Evolutionary conservation across 495 filamentous ascomycete genomes (phyloP).

Genomic region (Xylaria venustula): DNA sequence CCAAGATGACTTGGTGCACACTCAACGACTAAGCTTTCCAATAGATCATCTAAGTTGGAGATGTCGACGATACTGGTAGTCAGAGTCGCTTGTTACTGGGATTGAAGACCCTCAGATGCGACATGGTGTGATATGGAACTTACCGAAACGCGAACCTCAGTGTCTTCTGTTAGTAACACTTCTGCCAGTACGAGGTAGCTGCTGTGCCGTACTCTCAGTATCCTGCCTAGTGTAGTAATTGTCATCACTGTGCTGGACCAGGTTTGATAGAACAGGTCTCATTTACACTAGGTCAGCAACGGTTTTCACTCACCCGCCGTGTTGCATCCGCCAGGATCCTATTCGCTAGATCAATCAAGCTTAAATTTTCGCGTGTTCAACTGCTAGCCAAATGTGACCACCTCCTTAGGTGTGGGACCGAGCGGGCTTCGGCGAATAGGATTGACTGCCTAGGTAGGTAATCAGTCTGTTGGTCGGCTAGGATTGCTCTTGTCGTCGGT

Average conservation of each 20-base stretch:
- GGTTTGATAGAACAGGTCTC: neutral
- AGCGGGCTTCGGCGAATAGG: neutral
- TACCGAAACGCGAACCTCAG: conserved; percentile 2
- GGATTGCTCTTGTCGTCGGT: neutral
- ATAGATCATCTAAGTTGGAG: neutral
- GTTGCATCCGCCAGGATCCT: conserved; percentile 9
- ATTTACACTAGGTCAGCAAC: conserved; percentile 8
- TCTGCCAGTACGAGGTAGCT: too few relatives aligned
- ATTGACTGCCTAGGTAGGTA: neutral
- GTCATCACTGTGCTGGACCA: neutral
- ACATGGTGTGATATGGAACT: neutral
- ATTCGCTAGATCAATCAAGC: conserved; percentile 10
- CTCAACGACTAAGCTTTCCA: neutral
- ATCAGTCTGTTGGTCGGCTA: neutral
- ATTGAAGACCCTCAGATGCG: neutral
- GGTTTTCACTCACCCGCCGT: neutral
- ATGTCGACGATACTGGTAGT: neutral
- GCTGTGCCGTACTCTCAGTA: neutral
- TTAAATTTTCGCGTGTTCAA: conserved; percentile 10
- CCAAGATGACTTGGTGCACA: neutral
- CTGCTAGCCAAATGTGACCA: neutral
- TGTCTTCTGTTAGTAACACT: too few relatives aligned
- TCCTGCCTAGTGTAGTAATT: conserved; percentile 3
- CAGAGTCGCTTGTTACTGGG: neutral
- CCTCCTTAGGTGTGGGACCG: neutral